Conservation (phyloP, 345 rosid genomes). For the Rhizophora apiculata region DNA sequence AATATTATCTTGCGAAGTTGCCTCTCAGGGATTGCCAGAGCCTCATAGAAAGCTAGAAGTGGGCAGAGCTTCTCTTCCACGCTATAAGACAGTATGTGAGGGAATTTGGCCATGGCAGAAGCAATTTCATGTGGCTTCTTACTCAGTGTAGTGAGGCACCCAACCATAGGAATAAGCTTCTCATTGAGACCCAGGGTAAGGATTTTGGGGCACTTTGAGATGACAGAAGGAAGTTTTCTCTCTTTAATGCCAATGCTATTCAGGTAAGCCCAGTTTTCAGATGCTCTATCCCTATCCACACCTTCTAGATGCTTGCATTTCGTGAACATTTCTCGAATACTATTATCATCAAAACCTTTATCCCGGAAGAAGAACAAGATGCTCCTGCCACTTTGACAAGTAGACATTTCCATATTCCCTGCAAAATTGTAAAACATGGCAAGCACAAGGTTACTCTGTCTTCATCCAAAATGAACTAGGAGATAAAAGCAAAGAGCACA, state of each 20-base stretch:
- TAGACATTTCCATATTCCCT: slow-evolving; percentile 47
- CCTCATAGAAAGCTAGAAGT: slow-evolving; percentile 77
- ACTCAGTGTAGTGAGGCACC: slow-evolving; percentile 50
- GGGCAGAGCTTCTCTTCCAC: slow-evolving; percentile 83
- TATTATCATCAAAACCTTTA: slow-evolving; percentile 58
- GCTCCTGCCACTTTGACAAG: slow-evolving; percentile 39
- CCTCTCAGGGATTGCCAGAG: slow-evolving; percentile 62
- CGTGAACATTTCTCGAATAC: slow-evolving; percentile 50
- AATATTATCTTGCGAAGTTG: slow-evolving; percentile 65
- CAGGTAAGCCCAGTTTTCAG: slow-evolving; percentile 69
- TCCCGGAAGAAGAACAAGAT: slow-evolving; percentile 62
- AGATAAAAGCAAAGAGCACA: too few relatives aligned
- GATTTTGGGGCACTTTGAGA: slow-evolving; percentile 71
- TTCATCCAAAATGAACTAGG: too few relatives aligned
- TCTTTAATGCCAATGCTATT: slow-evolving; percentile 61
- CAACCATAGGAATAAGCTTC: slow-evolving; percentile 66
- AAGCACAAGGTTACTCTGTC: not conserved
- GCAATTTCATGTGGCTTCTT: slow-evolving; percentile 55
- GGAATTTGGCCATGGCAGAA: slow-evolving; percentile 62
- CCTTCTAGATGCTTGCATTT: slow-evolving; percentile 67
- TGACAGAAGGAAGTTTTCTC: slow-evolving; percentile 58
- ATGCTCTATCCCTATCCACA: slow-evolving; percentile 48
- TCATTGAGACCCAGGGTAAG: slow-evolving; percentile 54
- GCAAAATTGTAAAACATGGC: not conserved
- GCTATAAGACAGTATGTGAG: slow-evolving; percentile 68